Evolutionary conservation across 2,329 filamentous ascomycete species (phyloP).

Genomic region (Aureobasidium melanogenum): DNA sequence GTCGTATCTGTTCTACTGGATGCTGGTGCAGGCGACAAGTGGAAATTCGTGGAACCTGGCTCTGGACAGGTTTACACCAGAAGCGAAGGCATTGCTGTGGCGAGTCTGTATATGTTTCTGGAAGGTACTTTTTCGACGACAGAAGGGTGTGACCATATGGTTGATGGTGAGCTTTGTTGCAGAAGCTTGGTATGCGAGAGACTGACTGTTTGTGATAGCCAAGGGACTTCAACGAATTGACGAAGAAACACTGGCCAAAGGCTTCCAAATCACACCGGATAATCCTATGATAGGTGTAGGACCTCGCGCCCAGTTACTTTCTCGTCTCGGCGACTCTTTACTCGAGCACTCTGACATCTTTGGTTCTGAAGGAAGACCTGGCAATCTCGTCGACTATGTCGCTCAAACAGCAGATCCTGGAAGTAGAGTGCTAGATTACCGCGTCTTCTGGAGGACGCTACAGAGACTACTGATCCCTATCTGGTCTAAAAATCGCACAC

Average conservation of each 20-base stretch:
- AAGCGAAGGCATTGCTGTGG: conserved; percentile 73
- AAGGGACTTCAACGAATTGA: not conserved
- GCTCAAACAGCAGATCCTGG: conserved; percentile 77
- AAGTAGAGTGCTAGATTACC: conserved; percentile 65
- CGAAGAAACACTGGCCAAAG: conserved; percentile 56
- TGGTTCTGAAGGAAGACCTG: conserved; percentile 68
- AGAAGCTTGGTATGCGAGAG: conserved; percentile 45
- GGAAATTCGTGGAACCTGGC: conserved; percentile 80
- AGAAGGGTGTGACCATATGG: not conserved
- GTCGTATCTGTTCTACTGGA: conserved; percentile 68
- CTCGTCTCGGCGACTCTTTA: conserved; percentile 62
- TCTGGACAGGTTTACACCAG: conserved; percentile 69
- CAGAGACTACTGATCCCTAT: conserved; percentile 75
- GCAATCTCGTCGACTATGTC: conserved; percentile 85
- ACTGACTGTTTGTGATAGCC: conserved; percentile 54
- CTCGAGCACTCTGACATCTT: conserved; percentile 65
- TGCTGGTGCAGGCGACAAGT: conserved; percentile 74
- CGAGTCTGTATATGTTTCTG: conserved; percentile 79
- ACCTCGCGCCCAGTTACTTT: conserved; percentile 65
- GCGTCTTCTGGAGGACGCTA: conserved; percentile 75
- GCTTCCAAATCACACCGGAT: conserved; percentile 66
- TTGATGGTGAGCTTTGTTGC: conserved; percentile 1
- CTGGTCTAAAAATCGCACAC: conserved; percentile 75
- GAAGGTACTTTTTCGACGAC: conserved; percentile 61
- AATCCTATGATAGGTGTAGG: conserved; percentile 78